Evolutionary conservation across 306 rosid species (phyloP), one percentile per base, ranked within the genome.

Genomic region (Cucumis hystrix): DNA sequence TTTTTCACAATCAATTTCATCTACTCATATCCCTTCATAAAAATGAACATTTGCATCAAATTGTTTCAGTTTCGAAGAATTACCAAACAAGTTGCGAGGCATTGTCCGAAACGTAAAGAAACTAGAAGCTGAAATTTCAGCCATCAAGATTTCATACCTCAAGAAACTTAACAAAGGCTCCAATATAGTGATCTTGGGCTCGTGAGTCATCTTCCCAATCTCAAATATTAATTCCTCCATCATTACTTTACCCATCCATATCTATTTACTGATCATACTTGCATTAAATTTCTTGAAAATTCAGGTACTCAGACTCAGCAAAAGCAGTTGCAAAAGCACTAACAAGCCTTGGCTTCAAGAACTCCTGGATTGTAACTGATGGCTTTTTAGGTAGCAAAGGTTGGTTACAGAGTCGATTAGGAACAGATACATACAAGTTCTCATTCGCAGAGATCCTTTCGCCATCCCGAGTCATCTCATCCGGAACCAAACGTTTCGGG

Each of bases 381-480:
- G 99, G 99, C n/a, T 95, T 90, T 86, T 90, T 96, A 11, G 99
- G 97, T 30, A 77, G 77, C 77, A 89, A 75, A 83, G 98, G 98
- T 25, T 96, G 98, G 98, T 82, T 96, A 33, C 98, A 92, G 79
- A 96, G 99, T 82, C 94, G 92, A 74, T 78, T 96, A 82, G 99
- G 93, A 62, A 85, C 90, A 9, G 97, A 95, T 84, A 80, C 97
- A 0, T 95, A 89, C 84, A 92, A 86, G 17, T 83, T 88, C n/a
- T 89, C 97, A 0, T 88, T 90, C 18, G 89, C 92, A 3, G 92
- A 95, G 85, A 87, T 95, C n/a, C 64, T 92, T 73, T 92, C 98
- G 10, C 99, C 99, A 10, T 91, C 96, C n/a, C 85, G 90, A 82
- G 56, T 92, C 81, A 86, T 92, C 76, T 91, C 97, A 6, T 83